Evolutionary conservation across 2,329 filamentous ascomycete genomes (phyloP), one percentile per base, ranked within the genome.

Genomic region (Xylaria sp.): DNA sequence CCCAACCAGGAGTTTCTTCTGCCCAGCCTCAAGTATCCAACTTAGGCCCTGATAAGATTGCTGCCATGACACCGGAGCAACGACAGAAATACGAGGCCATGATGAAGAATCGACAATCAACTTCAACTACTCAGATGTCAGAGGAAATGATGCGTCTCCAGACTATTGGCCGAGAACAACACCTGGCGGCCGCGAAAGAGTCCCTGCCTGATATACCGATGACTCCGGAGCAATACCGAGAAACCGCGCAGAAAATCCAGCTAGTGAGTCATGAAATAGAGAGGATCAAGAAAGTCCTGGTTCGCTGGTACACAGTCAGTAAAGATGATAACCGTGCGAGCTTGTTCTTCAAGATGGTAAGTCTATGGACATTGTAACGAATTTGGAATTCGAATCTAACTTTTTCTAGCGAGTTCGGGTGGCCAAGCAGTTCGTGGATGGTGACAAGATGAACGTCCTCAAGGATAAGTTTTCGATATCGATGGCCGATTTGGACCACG

Each of bases 291-390:
- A 76, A 75, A 58, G 72, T 73, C 1, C 67, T 84, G 3, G 72
- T 70, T 34, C 76, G 72, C 19, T 83, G 80, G 80, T 84, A 80
- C 61, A 66, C 69, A 2, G 66, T 78, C 18, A 79, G 78, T 0
- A 74, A 72, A 13, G 80, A 84, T 59, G 81, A 84, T 57, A 67
- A 65, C 9, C 76, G 80, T 44, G 78, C 80, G 3, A 78, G 73
- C 63, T 75, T 77, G 72, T 84, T 82, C 63, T 82, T 83, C 73
- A 77, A 76, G 66, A 76, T 75, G 62, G 81, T 83, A 74, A 75
- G 80, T 76, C 9, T 52, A 18, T 46, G 6, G 34, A 44, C 44
- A 44, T 3, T 30, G 11, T 19, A 30, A 39, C 13, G 53, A 1
- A 55, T 19, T 56, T n/a, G 35, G 48, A n/a, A n/a, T 18, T 18